Percentiles rank a stretch among this genome's conserved stretches.
These are phyloP conservation scores for Chlamydomonas incerta DNA, from an alignment of 139 green algal genomes.

Conservation along the genomic window DNA sequence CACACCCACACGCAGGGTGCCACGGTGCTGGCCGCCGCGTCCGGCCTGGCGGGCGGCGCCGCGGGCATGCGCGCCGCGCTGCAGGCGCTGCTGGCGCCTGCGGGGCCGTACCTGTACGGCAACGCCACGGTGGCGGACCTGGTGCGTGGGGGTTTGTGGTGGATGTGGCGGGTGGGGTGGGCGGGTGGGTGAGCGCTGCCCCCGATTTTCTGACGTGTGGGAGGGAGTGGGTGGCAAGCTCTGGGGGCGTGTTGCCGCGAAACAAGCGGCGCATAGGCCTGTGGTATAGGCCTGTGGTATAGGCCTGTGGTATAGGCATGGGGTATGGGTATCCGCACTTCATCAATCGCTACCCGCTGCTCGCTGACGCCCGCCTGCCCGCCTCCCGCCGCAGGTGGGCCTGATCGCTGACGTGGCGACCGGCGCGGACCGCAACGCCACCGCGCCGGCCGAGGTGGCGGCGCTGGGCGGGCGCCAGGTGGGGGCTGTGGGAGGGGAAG, in stretches of 20 bases:
- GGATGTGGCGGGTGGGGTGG: too few relatives aligned
- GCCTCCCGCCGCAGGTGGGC: neutral
- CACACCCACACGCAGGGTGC: neutral
- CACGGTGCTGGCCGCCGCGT: constrained; percentile 7
- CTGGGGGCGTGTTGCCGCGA: too few relatives aligned
- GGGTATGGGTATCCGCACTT: too few relatives aligned
- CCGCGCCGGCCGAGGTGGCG: neutral
- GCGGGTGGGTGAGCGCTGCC: too few relatives aligned
- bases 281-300: too few relatives aligned
- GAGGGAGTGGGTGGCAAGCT: too few relatives aligned
- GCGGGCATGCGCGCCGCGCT: neutral
- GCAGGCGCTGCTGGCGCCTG: neutral
- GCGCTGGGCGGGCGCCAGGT: neutral
- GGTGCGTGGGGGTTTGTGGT: neutral
- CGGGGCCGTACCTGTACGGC: constrained; percentile 4
- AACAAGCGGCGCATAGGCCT: too few relatives aligned
- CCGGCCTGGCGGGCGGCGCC: neutral
- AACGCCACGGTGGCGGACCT: neutral
- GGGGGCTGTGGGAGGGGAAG: too few relatives aligned
- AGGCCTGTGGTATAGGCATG: too few relatives aligned
- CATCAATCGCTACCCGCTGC: too few relatives aligned
- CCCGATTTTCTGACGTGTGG: too few relatives aligned
- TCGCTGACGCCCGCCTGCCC: too few relatives aligned
- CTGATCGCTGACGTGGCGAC: neutral
- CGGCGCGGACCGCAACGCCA: neutral